phyloP scores from a whole-genome alignment of 495 filamentous ascomycete genomes.

The Chaetomidium leptoderma region DNA sequence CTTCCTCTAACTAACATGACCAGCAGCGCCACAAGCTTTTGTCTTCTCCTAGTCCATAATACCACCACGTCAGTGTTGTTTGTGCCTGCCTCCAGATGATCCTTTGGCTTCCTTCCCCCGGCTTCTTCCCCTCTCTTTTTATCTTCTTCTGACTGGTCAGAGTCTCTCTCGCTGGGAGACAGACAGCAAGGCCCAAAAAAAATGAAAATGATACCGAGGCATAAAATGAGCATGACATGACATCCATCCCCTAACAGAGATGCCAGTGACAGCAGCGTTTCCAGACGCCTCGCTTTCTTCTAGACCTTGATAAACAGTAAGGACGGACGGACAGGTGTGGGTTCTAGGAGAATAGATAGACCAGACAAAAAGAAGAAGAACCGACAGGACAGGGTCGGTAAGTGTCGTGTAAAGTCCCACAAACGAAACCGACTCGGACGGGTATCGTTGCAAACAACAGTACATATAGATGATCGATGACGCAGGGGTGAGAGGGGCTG shows the following conservation, averaged over 20 bases:
- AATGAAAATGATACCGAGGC: not conserved
- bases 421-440: too few relatives aligned
- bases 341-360: too few relatives aligned
- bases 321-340: not conserved
- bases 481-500: too few relatives aligned
- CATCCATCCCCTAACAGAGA: too few relatives aligned
- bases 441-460: too few relatives aligned
- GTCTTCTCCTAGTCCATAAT: not conserved
- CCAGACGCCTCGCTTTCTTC: conserved; percentile 3
- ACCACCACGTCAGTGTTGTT: too few relatives aligned
- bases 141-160: not conserved
- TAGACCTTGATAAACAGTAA: not conserved
- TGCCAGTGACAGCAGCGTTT: not conserved
- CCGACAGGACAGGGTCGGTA: too few relatives aligned
- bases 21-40: conserved; percentile 2
- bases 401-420: too few relatives aligned
- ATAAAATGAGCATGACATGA: not conserved
- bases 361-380: not conserved
- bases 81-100: too few relatives aligned
- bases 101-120: too few relatives aligned
- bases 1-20: not conserved
- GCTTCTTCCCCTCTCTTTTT: not conserved
- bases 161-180: not conserved
- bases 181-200: not conserved
- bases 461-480: too few relatives aligned